Conservation (phyloP, 495 filamentous ascomycete genomes). For the Diplogelasinospora grovesii region DNA sequence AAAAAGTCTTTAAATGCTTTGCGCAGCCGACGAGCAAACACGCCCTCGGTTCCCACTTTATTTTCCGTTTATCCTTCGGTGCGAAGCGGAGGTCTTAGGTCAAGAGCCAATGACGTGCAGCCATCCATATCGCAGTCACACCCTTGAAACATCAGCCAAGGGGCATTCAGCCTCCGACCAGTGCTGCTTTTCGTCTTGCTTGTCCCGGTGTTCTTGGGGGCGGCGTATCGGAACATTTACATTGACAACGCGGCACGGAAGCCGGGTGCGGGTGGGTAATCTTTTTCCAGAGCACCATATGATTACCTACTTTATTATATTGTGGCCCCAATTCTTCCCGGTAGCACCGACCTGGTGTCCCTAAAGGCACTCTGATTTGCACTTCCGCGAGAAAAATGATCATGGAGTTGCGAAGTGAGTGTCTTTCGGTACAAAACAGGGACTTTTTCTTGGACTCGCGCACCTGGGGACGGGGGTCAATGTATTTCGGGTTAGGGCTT, state of each 20-base stretch:
- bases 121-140: background rate
- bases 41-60: background rate
- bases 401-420: too few relatives aligned
- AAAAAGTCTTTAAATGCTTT: slow-evolving; percentile 5
- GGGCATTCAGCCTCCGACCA: slow-evolving; percentile 5
- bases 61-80: background rate
- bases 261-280: background rate
- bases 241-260: background rate
- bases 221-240: background rate
- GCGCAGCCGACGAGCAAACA: background rate
- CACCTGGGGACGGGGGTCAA: too few relatives aligned
- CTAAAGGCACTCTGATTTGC: too few relatives aligned
- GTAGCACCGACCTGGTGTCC: background rate
- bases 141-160: background rate
- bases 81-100: slow-evolving; percentile 2
- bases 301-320: background rate
- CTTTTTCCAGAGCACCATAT: too few relatives aligned
- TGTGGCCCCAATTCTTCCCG: background rate
- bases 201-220: background rate
- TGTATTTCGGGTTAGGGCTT: too few relatives aligned
- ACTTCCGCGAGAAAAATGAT: too few relatives aligned
- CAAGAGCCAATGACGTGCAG: background rate
- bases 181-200: too few relatives aligned
- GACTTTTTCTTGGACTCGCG: too few relatives aligned
- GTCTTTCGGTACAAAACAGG: too few relatives aligned